A percentile compares a stretch with the other conserved stretches of the same genome.
Conservation (phyloP, 768 basidiomycete genomes). For the Hortiboletus flavorubellus region DNA sequence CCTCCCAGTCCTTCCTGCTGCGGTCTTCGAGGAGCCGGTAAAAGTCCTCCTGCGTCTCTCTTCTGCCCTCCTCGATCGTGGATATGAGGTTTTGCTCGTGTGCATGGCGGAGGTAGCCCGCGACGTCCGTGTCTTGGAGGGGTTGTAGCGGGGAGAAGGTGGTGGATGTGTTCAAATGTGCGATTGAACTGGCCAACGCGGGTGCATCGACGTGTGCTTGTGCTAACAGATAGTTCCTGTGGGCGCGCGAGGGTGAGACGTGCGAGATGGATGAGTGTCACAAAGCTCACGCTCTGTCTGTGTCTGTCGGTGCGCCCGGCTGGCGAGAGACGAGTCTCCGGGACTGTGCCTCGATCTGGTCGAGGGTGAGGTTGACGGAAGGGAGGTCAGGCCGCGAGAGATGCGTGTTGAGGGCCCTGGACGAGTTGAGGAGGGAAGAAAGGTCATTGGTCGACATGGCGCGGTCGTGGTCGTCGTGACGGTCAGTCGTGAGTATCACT, state of each 20-base stretch:
- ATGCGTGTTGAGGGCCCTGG: conserved; percentile 73
- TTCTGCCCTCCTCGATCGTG: conserved; percentile 86
- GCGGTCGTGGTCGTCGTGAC: too few species aligned
- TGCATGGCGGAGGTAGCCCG: conserved; percentile 91
- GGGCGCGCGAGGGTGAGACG: conserved; percentile 2
- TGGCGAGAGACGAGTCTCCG: conserved; percentile 77
- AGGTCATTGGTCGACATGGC: conserved; percentile 40
- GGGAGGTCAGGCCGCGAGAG: conserved; percentile 80
- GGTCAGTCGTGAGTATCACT: too few species aligned
- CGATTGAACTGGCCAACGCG: conserved; percentile 79
- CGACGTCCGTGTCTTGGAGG: conserved; percentile 90
- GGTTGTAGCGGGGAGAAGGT: conserved; percentile 91
- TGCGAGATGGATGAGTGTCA: conserved; percentile 2
- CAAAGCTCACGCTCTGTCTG: conserved; percentile 65
- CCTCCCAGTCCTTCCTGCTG: conserved; percentile 81
- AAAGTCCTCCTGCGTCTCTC: conserved; percentile 82
- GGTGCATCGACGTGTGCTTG: conserved; percentile 92
- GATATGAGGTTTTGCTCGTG: conserved; percentile 94
- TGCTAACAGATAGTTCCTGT: conserved; percentile 87
- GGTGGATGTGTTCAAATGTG: conserved; percentile 72
- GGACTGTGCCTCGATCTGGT: conserved; percentile 94
- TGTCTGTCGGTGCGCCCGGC: conserved; percentile 57
- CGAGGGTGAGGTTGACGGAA: conserved; percentile 82
- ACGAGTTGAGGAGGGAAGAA: conserved; percentile 66
- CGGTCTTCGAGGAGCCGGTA: conserved; percentile 76